Base-by-base conservation (phyloP, 1,139 yeast species). In the Blastobotrys serpentis region DNA sequence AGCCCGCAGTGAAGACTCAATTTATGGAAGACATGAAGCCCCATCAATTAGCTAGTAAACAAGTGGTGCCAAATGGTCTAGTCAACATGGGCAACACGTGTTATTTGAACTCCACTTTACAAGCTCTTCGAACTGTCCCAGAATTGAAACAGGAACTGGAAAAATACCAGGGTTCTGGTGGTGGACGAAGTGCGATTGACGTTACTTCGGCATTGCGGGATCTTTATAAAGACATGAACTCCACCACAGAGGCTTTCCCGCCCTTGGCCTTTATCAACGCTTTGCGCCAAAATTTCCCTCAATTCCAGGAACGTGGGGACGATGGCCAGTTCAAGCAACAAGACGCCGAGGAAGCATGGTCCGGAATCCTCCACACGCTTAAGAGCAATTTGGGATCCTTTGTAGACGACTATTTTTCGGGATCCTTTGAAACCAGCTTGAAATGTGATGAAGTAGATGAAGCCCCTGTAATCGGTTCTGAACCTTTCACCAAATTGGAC, bases 291-390 rank as follows among this genome's bases (percentile, higher is more conserved):
- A 71, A 75, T 17, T 86, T 79, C 62, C 97, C 98, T 1, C 98
- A 94, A 69, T 92, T 94, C 69, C 87, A 86, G 40, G 97, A 92
- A 64, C 64, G 63, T 5, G 80, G 79, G 45, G 76, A 76, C 44
- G 71, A 74, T 49, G 97, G 97, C 1, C 74, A 77, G 52, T 86
- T 78, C 65, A 89, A 86, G 65, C 98, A 92, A 70, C 99, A 92
- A 68, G 99, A 92, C 73, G 98, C 98, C 0, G 99, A 92, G 70
- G 99, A 92, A 66, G 86, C 94, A 21, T 89, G 82, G 70, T 84
- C 96, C 11, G 94, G 86, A 64, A 76, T 92, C 49, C 69, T 90
- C 55, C 71, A 74, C 42, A 69, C 77, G 29, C 67, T 88, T 54
- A 70, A 79, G 19, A 41, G 44, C 19, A 48, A 50, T 16, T 46